Base-by-base conservation (phyloP, 1,284 basidiomycete genomes). In the Moniliophthora roreri region DNA sequence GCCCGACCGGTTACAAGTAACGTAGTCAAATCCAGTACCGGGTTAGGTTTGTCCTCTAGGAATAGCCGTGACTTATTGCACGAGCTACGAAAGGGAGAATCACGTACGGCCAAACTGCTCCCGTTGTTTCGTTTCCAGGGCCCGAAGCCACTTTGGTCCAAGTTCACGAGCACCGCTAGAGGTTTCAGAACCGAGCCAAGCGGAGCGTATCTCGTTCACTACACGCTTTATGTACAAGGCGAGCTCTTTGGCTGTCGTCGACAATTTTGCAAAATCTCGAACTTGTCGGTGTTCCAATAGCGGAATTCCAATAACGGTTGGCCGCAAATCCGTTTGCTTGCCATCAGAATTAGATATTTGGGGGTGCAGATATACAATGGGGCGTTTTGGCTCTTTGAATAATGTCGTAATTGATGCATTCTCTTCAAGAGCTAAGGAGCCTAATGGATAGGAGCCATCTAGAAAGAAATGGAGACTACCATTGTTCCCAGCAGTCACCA, bases 371-470 rank as follows among this genome's bases (percentile, higher is more conserved):
- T 80, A 71, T 56, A 87, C 74, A 18, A 74, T 58, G 24, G 80
- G 74, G 13, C 64, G 63, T 50, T 66, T 65, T 36, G 75, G 73
- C 56, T 79, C 69, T 62, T 84, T 85, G 66, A 76, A 73, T 36
- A 87, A 60, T 3, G 78, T 78, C n/a, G 63, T 57, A 38, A 78
- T 71, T 37, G 69, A 63, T 23, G 69, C 66, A 34, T 68, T 65
- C 48, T 59, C 59, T 37, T 72, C 76, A 36, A 81, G 58, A 37
- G 60, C 63, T 39, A 88, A 67, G 34, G 78, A 73, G 35, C 93
- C 93, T 32, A 95, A 75, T 42, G 87, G 81, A 69, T 89, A 93
- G 55, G 82, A 82, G 21, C 93, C 93, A 62, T 95, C 91, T 46
- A 94, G 72, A 66, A 84, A 91, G 59, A 72, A 78, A 63, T 85